Evolutionary conservation across 2,329 filamentous ascomycete genomes (phyloP), one percentile per base, ranked within the genome.

Genomic region (Cordyceps cateniannulata): DNA sequence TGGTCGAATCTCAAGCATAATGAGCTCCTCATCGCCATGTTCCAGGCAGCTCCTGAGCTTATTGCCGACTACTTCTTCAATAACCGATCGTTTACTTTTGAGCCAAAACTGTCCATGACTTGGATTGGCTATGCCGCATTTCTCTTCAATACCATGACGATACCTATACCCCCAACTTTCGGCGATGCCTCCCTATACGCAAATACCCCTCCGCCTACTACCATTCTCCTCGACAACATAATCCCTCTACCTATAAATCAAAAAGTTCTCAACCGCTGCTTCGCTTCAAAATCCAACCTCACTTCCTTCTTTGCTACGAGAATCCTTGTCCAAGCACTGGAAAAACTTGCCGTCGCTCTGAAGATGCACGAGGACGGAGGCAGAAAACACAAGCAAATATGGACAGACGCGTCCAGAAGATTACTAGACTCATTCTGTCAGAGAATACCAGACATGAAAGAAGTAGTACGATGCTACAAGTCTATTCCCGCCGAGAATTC

Each of bases 71-170:
- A 96, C 72, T 98, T 96, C 69, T 80, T 86, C 48, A 87, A 85
- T 70, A 93, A 91, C 69, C 86, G 84, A 63, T 84, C 87, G 59
- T 95, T 98, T 68, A 85, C 87, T 0, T 91, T 96, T 64, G 93
- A 98, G 47, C 93, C 95, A 0, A 98, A 96, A 70, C 81, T 96
- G 5, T 95, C 92, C 3, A 87, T 92, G 49, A 95, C 92, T 0
- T 99, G 95, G 95, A 90, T 98, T 66, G 93, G 93, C 47, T 96
- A 96, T 70, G 91, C 92, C 0, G 86, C 92, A 0, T 91, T 98
- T 64, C 76, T 99, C 5, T 96, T 96, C 73, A 89, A 89, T 63
- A 85, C 87, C 1, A 85, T 97, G 50, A 83, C 88, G 61, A 77
- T 96, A 40, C 85, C 87, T 1, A 78, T 96, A 2, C 93, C 93